phyloP scores from a whole-genome alignment of 1,284 basidiomycete genomes.

The Melampsora americana region DNA sequence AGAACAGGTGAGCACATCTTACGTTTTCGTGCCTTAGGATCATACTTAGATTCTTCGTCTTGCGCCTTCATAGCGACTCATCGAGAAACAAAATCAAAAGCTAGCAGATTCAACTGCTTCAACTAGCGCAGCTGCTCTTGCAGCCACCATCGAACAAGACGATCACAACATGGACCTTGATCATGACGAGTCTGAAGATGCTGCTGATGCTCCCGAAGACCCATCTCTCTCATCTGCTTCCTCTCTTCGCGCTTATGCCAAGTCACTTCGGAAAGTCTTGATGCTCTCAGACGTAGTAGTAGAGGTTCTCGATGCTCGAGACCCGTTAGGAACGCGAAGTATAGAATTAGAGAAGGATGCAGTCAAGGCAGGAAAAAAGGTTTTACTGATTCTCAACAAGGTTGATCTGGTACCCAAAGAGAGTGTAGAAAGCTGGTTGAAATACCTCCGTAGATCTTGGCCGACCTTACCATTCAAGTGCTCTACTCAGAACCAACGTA shows the following conservation, averaged over 20 bases:
- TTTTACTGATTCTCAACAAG: conserved; percentile 88
- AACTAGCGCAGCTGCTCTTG: conserved; percentile 31
- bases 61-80: background rate
- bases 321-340: conserved; percentile 84
- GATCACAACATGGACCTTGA: conserved; percentile 27
- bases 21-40: too few relatives aligned
- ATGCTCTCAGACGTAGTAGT: conserved; percentile 88
- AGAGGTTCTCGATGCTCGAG: conserved; percentile 82
- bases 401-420: conserved; percentile 84
- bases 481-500: conserved; percentile 73
- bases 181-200: background rate
- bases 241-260: conserved; percentile 54
- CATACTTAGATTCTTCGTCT: too few relatives aligned
- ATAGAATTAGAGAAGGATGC: conserved; percentile 86
- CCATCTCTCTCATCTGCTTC: conserved; percentile 16
- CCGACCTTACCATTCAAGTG: conserved; percentile 93
- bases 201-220: conserved; percentile 11
- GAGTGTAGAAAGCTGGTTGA: conserved; percentile 87
- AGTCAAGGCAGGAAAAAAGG: conserved; percentile 74
- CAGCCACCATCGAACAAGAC: background rate
- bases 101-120: conserved; percentile 11
- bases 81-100: conserved; percentile 11
- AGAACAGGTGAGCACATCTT: too few relatives aligned
- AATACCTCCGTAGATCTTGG: conserved; percentile 81
- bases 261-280: conserved; percentile 78